Percentiles rank a stretch among this genome's conserved stretches.
These are phyloP conservation scores for Botrytis hyacinthi DNA, from an alignment of 2,329 filamentous ascomycete genomes.

Conservation along the genomic window DNA sequence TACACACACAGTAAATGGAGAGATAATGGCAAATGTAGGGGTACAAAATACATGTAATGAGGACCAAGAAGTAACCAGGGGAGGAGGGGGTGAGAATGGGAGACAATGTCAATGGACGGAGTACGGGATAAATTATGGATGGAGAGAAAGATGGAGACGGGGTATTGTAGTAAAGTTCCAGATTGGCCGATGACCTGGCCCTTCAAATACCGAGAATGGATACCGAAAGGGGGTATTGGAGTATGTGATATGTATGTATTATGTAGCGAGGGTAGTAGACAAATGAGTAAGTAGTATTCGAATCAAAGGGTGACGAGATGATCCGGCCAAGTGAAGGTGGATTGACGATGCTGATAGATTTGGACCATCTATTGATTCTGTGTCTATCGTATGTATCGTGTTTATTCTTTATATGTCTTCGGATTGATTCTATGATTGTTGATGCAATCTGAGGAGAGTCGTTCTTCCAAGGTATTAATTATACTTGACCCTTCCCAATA, in stretches of 20 bases:
- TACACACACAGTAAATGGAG: background rate
- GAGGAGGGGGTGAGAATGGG: background rate
- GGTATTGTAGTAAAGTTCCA: background rate
- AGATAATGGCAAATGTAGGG: background rate
- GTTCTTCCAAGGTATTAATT: background rate
- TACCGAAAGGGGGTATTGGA: background rate
- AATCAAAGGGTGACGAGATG: background rate
- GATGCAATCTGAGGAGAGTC: no score
- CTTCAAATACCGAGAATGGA: background rate
- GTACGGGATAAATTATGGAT: background rate
- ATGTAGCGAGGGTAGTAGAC: slow-evolving; percentile 1
- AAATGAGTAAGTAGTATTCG: background rate
- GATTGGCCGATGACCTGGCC: background rate
- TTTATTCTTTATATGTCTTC: background rate
- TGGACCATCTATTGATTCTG: background rate
- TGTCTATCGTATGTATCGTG: background rate
- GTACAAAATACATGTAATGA: background rate
- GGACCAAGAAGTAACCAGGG: background rate
- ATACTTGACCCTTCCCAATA: no score
- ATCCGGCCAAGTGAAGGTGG: background rate
- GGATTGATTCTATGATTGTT: background rate
- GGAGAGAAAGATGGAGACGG: background rate
- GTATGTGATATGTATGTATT: background rate
- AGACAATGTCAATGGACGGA: background rate
- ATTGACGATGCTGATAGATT: background rate